Evolutionary conservation across 1,139 yeast species (phyloP), one percentile per base, ranked within the genome.

Genomic region (Yamadazyma blattariae): DNA sequence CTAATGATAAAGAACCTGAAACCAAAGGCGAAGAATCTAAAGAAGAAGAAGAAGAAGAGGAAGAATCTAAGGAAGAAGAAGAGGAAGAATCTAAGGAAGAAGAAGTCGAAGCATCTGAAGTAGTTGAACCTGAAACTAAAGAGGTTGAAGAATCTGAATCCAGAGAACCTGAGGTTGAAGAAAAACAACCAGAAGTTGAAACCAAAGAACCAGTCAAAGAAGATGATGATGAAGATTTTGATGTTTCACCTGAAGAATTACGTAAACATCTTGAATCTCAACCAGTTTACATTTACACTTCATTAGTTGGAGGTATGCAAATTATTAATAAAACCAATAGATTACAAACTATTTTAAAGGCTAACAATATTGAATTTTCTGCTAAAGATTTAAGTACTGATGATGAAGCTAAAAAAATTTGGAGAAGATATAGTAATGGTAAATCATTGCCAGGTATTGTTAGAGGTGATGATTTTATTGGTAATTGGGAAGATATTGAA

Each of bases 301-400:
- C 97, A 0, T 68, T 89, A 37, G 95, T 96, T 0, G 95, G 96
- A 22, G 95, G 95, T 1, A 83, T 82, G 71, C 90, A 85, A 54
- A 76, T 89, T 55, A 78, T 82, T 50, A 76, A 83, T n/a, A 71
- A 92, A 48, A 88, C 96, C 25, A 87, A 85, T 55, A 67, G 92
- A 38, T 66, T 92, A 39, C 75, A 76, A 13, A 83, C 89, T 1
- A 87, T 90, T 38, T 71, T 90, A 31, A 74, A 79, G 28, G 94
- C 92, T 2, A 86, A 88, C 56, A 74, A 79, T 28, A 67, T 90
- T 40, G 68, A 76, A 42, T 88, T 79, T 57, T 72, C 76, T 22
- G 75, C 79, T 50, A 77, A 84, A 36, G 98, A 90, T 55, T 66
- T 90, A 37, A 96, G 96, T 3, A 85, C 96, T 0, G 95, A 89